Conservation (phyloP, 2,329 filamentous ascomycete genomes). For the Aspergillus caelatus region DNA sequence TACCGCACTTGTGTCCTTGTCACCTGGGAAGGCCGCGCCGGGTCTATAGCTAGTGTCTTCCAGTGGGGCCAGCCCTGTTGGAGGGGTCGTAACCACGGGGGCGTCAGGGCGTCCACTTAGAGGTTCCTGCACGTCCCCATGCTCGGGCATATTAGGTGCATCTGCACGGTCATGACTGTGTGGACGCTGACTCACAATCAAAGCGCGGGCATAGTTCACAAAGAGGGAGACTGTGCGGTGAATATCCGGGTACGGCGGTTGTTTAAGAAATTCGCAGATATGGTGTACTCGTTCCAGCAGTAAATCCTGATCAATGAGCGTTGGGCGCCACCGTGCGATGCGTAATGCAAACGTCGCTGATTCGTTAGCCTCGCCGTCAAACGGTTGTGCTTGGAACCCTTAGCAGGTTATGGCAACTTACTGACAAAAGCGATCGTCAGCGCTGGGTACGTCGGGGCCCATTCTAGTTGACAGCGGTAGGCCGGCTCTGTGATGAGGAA, state of each 20-base stretch:
- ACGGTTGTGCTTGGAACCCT: neutral
- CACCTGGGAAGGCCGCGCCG: neutral
- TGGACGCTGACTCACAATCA: conserved; percentile 33
- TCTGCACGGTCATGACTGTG: conserved; percentile 15
- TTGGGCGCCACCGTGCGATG: conserved; percentile 38
- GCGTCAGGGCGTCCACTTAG: neutral
- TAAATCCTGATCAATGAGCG: conserved; percentile 33
- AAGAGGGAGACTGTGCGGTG: conserved; percentile 42
- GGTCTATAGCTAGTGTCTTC: conserved; percentile 4
- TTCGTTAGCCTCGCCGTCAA: conserved; percentile 13
- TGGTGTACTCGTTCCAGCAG: conserved; percentile 35
- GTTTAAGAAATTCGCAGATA: conserved; percentile 39
- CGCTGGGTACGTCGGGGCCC: conserved; percentile 39
- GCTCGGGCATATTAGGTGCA: conserved; percentile 19
- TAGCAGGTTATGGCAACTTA: conserved; percentile 25
- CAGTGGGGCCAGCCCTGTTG: conserved; percentile 1
- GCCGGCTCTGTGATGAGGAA: conserved; percentile 36
- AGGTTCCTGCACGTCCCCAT: neutral
- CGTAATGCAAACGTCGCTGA: conserved; percentile 38
- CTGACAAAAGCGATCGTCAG: conserved; percentile 40
- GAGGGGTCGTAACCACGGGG: neutral
- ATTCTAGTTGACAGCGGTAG: conserved; percentile 37
- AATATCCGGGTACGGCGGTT: conserved; percentile 42
- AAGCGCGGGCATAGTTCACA: conserved; percentile 37
- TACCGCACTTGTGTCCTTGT: conserved; percentile 18